Evolutionary conservation across 106 monocot genomes (phyloP).

Genomic region (Iris macrosiphon): DNA sequence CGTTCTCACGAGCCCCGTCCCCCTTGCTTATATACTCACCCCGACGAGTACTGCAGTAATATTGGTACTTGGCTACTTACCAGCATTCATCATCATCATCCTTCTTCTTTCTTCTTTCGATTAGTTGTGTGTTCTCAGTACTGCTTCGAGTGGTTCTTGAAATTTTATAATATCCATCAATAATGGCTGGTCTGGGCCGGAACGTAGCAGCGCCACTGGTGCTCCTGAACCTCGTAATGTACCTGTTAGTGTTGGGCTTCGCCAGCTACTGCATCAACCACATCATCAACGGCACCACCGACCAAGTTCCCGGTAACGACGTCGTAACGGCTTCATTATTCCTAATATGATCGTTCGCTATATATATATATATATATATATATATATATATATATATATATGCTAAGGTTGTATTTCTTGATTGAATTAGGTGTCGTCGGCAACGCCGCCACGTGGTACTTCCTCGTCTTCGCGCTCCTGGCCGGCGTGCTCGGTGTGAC

Average conservation of each 20-base stretch:
- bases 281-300: slow-evolving; percentile 52
- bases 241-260: slow-evolving; percentile 41
- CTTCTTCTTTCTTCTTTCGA: too few species aligned
- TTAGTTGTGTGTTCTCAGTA: too few species aligned
- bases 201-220: slow-evolving; percentile 34
- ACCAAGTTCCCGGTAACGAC: slow-evolving; percentile 39
- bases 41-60: too few species aligned
- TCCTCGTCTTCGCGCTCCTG: slow-evolving; percentile 71
- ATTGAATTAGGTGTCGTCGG: slow-evolving; percentile 55
- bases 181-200: slow-evolving; percentile 17
- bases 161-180: neutral
- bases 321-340: neutral
- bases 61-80: too few species aligned
- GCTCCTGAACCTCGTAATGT: slow-evolving; percentile 48
- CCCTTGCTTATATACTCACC: neutral
- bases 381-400: too few species aligned
- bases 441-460: slow-evolving; percentile 84
- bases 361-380: too few species aligned
- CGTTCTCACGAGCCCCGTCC: neutral
- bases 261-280: slow-evolving; percentile 63
- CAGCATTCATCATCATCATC: too few species aligned
- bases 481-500: slow-evolving; percentile 71
- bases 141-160: too few species aligned
- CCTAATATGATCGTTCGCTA: too few species aligned
- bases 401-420: too few species aligned